Conservation (phyloP, 768 basidiomycete species). For the Rhizopogon roseolus region DNA sequence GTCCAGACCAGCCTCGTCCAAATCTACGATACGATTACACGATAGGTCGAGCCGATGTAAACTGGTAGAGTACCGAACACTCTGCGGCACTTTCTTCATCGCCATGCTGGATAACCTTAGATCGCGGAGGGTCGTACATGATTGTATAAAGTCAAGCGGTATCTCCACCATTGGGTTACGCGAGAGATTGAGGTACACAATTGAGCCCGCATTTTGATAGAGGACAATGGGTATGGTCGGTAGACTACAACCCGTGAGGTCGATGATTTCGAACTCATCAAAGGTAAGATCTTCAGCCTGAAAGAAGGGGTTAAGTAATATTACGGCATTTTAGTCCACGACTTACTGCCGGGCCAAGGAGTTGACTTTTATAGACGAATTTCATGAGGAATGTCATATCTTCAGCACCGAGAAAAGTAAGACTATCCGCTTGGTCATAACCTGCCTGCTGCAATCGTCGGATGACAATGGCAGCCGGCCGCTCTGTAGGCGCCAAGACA, state of each 20-base stretch:
- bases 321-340: background rate
- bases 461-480: slow-evolving; percentile 80
- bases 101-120: slow-evolving; percentile 88
- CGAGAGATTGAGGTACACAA: slow-evolving; percentile 82
- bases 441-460: slow-evolving; percentile 86
- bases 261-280: slow-evolving; percentile 71
- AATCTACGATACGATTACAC: slow-evolving; percentile 84
- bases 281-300: slow-evolving; percentile 74
- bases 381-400: slow-evolving; percentile 82
- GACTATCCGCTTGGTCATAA: slow-evolving; percentile 74
- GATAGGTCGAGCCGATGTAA: slow-evolving; percentile 84
- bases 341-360: slow-evolving; percentile 60
- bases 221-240: slow-evolving; percentile 86
- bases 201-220: slow-evolving; percentile 78
- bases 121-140: slow-evolving; percentile 78
- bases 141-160: slow-evolving; percentile 93
- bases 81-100: slow-evolving; percentile 88
- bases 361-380: slow-evolving; percentile 83
- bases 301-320: slow-evolving; percentile 1
- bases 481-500: slow-evolving; percentile 72
- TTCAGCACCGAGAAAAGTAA: slow-evolving; percentile 71
- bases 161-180: slow-evolving; percentile 96
- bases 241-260: slow-evolving; percentile 75
- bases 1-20: slow-evolving; percentile 83
- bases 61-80: slow-evolving; percentile 67